Percentiles rank a stretch among this genome's conserved stretches.
phyloP scores from a whole-genome alignment of 2,329 filamentous ascomycete genomes.

The Penicillium griseofulvum region DNA sequence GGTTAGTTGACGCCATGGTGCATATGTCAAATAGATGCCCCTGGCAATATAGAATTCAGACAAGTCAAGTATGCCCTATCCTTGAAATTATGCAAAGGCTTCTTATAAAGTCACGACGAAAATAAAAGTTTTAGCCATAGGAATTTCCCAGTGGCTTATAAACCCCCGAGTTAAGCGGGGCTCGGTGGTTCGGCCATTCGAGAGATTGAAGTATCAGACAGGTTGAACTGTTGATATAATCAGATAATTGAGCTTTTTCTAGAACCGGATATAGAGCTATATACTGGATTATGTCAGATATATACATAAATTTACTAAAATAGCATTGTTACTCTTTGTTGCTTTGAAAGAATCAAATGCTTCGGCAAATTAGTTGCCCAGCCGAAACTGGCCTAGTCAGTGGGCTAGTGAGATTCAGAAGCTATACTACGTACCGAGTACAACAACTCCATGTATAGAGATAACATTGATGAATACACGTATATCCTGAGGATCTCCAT shows the following conservation, averaged over 20 bases:
- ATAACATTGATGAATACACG: background rate
- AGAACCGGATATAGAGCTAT: background rate
- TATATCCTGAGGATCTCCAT: background rate
- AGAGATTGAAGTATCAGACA: background rate
- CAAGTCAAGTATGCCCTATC: background rate
- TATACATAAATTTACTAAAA: background rate
- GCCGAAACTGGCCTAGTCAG: background rate
- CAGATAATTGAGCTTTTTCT: background rate
- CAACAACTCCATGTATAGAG: background rate
- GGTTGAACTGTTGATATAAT: background rate
- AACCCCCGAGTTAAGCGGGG: slow-evolving; percentile 19
- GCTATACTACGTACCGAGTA: background rate
- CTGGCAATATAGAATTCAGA: background rate
- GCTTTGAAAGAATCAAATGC: background rate
- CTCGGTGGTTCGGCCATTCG: background rate
- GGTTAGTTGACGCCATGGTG: slow-evolving; percentile 24
- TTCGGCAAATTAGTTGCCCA: background rate
- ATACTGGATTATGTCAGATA: no score
- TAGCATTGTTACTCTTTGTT: background rate
- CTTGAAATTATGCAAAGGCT: background rate
- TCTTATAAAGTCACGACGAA: background rate
- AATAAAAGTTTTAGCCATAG: no score
- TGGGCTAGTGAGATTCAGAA: background rate
- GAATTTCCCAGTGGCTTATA: slow-evolving; percentile 12
- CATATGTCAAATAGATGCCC: slow-evolving; percentile 2